Base-by-base conservation (phyloP, 2,329 filamentous ascomycete genomes). In the Lithohypha guttulata region DNA sequence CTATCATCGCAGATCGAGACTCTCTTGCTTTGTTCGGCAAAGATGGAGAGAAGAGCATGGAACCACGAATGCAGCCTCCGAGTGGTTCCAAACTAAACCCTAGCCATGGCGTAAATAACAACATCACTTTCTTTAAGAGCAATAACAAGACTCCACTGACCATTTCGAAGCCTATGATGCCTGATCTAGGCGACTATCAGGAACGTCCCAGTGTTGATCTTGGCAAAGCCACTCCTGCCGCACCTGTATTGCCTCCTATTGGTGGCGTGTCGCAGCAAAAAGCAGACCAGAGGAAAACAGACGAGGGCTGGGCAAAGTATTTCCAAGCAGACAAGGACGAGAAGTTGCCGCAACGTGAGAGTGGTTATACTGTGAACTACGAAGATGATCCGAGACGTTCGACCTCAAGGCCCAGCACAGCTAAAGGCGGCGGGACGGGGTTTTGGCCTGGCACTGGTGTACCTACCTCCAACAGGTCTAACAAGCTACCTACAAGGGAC, bases 221-320 rank as follows among this genome's bases (percentile, higher is more conserved):
- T 15, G 50, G 48, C 15, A 45, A 38, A 27, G 47, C 49, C 2
- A 51, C 49, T 5, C 45, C 47, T 15, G 36, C 47, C 9, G 30
- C 33, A 11, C 39, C 43, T 4, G 21, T 30, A 15, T n/a, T 28
- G 13, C 39, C 39, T 27, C 18, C 17, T 3, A 19, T 36, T 13
- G 30, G 29, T 26, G 22, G 20, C 17, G 42, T 40, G 9, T 37
- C 41, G 11, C 28, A 39, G 9, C 42, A 42, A 37, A 49, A 48
- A 18, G 34, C 39, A 9, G 50, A 49, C n/a, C 50, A 66, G 41
- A 58, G 64, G 26, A 57, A 55, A 22, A 66, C 65, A 1, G 59
- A 68, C 32, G 65, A 65, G 48, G 65, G 64, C 29, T 69, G 66
- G 66, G 58, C 61, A 43, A 64, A 61, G 38, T 69, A 69, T 50